Conservation (phyloP, 345 rosid species). For the Raphanus sativus region DNA sequence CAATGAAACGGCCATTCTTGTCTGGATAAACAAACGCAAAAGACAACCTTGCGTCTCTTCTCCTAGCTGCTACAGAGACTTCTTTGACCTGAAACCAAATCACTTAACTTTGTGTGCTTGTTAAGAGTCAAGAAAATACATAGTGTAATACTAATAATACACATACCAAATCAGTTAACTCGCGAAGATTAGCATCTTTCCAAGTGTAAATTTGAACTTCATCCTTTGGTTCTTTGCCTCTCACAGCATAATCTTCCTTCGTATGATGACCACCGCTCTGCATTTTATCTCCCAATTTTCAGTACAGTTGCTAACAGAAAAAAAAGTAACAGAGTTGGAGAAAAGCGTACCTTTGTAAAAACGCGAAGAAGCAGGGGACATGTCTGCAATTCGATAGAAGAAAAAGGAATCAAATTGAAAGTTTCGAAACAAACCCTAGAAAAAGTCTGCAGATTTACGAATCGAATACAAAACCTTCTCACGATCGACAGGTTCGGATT, state of each 20-base stretch:
- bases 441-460: too few species aligned
- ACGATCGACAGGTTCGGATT: too few species aligned
- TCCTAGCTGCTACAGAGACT: conserved; percentile 86
- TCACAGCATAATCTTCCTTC: conserved; percentile 78
- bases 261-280: conserved; percentile 82
- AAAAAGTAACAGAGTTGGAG: too few species aligned
- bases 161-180: conserved; percentile 83
- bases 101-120: background rate
- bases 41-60: conserved; percentile 79
- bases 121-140: background rate
- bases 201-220: conserved; percentile 97
- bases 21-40: conserved; percentile 92
- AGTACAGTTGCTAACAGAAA: too few species aligned
- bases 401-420: too few species aligned
- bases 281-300: conserved; percentile 15
- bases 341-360: too few species aligned
- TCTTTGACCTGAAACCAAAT: conserved; percentile 63
- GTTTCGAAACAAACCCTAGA: too few species aligned
- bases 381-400: too few species aligned
- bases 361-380: too few species aligned
- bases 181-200: conserved; percentile 91
- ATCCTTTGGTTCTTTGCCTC: conserved; percentile 95
- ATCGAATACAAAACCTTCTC: too few species aligned
- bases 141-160: background rate
- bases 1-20: conserved; percentile 66